A percentile compares a stretch with the other conserved stretches of the same genome.
These are phyloP conservation scores for Brassica napus DNA, from an alignment of 345 rosid genomes.

Conservation along the genomic window DNA sequence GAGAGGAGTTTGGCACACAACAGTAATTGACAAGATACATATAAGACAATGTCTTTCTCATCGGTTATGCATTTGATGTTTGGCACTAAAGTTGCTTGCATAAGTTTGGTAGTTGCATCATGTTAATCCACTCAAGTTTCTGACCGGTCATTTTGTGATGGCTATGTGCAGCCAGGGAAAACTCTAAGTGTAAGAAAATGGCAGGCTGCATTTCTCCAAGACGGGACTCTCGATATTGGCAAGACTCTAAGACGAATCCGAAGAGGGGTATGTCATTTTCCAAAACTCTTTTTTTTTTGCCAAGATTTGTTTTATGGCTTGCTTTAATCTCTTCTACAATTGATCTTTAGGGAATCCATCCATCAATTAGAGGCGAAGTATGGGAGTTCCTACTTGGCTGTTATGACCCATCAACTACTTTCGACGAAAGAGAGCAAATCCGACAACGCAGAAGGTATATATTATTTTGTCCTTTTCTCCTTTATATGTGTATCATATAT, in stretches of 20 bases:
- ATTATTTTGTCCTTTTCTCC: not conserved
- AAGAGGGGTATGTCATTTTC: conserved; percentile 63
- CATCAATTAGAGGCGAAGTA: conserved; percentile 96
- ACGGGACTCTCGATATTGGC: conserved; percentile 80
- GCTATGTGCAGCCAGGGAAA: conserved; percentile 76
- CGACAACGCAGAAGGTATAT: conserved; percentile 73
- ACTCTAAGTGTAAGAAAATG: conserved; percentile 90
- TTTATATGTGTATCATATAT: not conserved
- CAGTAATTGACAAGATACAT: conserved; percentile 2
- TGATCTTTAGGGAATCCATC: conserved; percentile 81
- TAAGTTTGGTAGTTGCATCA: not conserved
- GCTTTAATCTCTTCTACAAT: not conserved
- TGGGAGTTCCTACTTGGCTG: conserved; percentile 98
- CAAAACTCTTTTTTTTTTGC: not conserved
- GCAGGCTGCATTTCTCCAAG: conserved; percentile 79
- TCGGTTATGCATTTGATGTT: not conserved
- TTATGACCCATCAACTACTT: conserved; percentile 83
- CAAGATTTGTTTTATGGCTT: not conserved
- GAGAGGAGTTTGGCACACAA: not conserved
- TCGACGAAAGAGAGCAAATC: conserved; percentile 77
- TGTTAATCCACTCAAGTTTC: conserved; percentile 10
- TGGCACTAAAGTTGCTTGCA: not conserved
- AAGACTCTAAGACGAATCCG: conserved; percentile 81
- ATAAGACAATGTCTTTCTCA: not conserved
- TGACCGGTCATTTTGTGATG: conserved; percentile 24